phyloP scores from a whole-genome alignment of 73 alveolate genomes.

The Tetrahymena elliotti region DNA sequence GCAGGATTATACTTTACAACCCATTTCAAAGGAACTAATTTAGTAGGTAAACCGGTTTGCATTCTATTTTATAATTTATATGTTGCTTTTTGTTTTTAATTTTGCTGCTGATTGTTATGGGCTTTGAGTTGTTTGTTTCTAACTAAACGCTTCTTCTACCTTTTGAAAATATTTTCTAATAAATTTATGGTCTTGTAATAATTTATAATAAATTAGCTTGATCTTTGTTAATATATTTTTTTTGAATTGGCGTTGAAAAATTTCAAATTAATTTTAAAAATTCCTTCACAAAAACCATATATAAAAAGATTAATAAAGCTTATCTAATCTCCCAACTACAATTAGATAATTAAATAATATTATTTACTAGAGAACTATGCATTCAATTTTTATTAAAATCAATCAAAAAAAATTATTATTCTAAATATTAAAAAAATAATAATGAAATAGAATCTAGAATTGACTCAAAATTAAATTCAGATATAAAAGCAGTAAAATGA shows the following conservation, averaged over 20 bases:
- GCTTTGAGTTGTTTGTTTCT: not conserved
- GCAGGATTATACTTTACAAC: conserved; percentile 38
- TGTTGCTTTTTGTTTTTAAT: not conserved
- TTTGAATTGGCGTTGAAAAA: not conserved
- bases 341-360: not conserved
- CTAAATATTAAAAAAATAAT: too few species aligned
- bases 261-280: not conserved
- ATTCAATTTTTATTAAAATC: too few species aligned
- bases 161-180: not conserved
- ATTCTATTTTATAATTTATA: not conserved
- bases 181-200: not conserved
- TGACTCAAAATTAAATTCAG: too few species aligned
- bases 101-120: not conserved
- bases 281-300: not conserved
- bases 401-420: too few species aligned
- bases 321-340: not conserved
- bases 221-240: not conserved
- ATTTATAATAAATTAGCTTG: not conserved
- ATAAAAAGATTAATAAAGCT: not conserved
- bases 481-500: too few species aligned
- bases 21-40: conserved; percentile 38
- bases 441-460: too few species aligned
- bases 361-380: too few species aligned
- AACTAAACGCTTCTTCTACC: not conserved
- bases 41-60: not conserved